phyloP scores from a whole-genome alignment of 2,329 filamentous ascomycete species.

The Hypoxylon sp. region DNA sequence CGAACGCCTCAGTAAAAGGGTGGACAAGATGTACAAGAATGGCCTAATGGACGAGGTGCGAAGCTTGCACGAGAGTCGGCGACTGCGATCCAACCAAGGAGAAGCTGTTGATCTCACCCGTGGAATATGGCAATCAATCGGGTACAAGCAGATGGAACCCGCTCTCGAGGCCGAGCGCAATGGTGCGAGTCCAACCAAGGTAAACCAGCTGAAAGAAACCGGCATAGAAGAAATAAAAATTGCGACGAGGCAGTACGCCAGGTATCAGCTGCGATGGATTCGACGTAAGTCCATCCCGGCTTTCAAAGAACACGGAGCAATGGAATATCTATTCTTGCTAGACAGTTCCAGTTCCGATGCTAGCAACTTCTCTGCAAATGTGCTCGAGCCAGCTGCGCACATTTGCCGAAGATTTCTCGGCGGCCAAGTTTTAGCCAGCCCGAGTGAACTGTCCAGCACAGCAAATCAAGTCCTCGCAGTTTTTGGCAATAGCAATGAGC shows the following conservation, averaged over 20 bases:
- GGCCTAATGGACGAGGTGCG: constrained; percentile 65
- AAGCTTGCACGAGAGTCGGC: constrained; percentile 60
- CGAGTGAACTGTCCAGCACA: constrained; percentile 62
- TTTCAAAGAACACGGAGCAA: constrained; percentile 66
- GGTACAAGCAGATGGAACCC: constrained; percentile 88
- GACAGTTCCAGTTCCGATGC: constrained; percentile 85
- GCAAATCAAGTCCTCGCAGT: constrained; percentile 69
- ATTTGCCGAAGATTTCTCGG: constrained; percentile 75
- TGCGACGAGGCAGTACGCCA: constrained; percentile 89
- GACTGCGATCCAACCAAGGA: constrained; percentile 57
- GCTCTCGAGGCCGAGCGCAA: constrained; percentile 69
- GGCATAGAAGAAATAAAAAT: constrained; percentile 83
- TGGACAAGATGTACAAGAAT: constrained; percentile 83
- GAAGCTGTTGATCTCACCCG: constrained; percentile 76
- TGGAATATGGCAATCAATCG: constrained; percentile 97
- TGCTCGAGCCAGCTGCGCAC: constrained; percentile 73
- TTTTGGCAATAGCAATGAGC: constrained; percentile 68
- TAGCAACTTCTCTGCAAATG: constrained; percentile 70
- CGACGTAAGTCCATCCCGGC: constrained; percentile 82
- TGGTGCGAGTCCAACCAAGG: constrained; percentile 52
- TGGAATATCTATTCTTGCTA: constrained; percentile 78
- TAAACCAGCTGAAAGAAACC: constrained; percentile 67
- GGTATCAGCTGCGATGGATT: constrained; percentile 88
- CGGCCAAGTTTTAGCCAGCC: constrained; percentile 65
- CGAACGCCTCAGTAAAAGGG: constrained; percentile 78